phyloP scores from a whole-genome alignment of 1,284 basidiomycete genomes.

The Irpex lacteus region DNA sequence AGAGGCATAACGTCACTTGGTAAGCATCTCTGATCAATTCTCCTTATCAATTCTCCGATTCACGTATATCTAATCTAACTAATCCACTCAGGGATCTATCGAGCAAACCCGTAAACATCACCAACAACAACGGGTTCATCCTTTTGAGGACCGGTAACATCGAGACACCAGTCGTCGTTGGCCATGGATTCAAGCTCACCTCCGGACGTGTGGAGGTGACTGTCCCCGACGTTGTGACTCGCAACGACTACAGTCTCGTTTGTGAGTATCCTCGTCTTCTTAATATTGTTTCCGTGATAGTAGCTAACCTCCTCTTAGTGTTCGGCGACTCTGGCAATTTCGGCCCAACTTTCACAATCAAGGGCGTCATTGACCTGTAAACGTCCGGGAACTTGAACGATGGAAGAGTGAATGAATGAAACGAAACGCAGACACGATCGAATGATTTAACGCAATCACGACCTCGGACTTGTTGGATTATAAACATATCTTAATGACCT shows the following conservation, averaged over 20 bases:
- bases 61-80: not conserved
- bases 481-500: not conserved
- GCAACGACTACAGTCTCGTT: conserved; percentile 41
- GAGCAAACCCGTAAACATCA: conserved; percentile 38
- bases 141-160: conserved; percentile 13
- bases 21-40: conserved; percentile 3
- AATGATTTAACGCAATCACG: not conserved
- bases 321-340: conserved; percentile 13
- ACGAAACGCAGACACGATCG: not conserved
- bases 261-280: conserved; percentile 30
- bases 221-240: conserved; percentile 38
- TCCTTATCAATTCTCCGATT: not conserved
- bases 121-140: conserved; percentile 29
- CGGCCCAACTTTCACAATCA: conserved; percentile 9
- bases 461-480: not conserved
- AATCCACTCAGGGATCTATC: conserved; percentile 34
- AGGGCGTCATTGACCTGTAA: not conserved
- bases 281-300: not conserved
- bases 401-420: no score
- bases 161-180: conserved; percentile 32
- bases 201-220: conserved; percentile 33
- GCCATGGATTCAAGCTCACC: conserved; percentile 39
- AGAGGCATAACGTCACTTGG: conserved; percentile 18
- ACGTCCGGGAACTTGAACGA: not conserved
- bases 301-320: conserved; percentile 2